Conservation (phyloP, 768 basidiomycete genomes). For the Suillus subluteus region DNA sequence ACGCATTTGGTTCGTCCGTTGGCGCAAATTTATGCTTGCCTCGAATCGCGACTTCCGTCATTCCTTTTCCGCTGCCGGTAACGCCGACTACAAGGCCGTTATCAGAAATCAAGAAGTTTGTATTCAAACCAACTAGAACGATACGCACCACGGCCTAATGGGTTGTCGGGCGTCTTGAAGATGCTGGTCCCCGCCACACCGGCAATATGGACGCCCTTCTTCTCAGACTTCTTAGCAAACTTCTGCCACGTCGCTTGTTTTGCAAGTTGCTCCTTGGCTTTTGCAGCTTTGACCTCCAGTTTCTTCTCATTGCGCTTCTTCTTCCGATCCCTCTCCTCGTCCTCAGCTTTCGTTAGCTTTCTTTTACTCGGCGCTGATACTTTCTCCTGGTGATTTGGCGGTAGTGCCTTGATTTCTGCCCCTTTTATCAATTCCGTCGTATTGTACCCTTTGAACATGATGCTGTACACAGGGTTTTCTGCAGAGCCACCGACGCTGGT, state of each 20-base stretch:
- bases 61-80: constrained; percentile 86
- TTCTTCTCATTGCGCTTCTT: constrained; percentile 98
- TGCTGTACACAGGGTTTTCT: constrained; percentile 84
- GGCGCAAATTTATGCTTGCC: constrained; percentile 77
- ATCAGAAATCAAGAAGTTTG: constrained; percentile 20
- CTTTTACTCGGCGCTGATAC: constrained; percentile 62
- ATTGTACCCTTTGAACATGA: constrained; percentile 91
- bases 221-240: constrained; percentile 93
- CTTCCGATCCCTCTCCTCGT: constrained; percentile 86
- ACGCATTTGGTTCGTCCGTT: constrained; percentile 46
- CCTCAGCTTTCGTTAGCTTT: constrained; percentile 78
- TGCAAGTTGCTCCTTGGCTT: constrained; percentile 83
- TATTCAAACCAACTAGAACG: constrained; percentile 21
- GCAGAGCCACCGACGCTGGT: constrained; percentile 80
- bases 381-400: constrained; percentile 54
- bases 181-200: constrained; percentile 89
- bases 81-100: constrained; percentile 68
- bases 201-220: constrained; percentile 90
- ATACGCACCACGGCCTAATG: constrained; percentile 75
- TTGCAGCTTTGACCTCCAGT: constrained; percentile 77
- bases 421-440: constrained; percentile 84
- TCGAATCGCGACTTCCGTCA: constrained; percentile 73
- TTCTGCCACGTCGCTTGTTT: constrained; percentile 93
- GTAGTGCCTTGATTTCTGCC: constrained; percentile 70
- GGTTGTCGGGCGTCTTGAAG: constrained; percentile 94